Evolutionary conservation across 805 yeast species (phyloP), one percentile per base, ranked within the genome.

Genomic region (Schizosaccharomyces cryophilus): DNA sequence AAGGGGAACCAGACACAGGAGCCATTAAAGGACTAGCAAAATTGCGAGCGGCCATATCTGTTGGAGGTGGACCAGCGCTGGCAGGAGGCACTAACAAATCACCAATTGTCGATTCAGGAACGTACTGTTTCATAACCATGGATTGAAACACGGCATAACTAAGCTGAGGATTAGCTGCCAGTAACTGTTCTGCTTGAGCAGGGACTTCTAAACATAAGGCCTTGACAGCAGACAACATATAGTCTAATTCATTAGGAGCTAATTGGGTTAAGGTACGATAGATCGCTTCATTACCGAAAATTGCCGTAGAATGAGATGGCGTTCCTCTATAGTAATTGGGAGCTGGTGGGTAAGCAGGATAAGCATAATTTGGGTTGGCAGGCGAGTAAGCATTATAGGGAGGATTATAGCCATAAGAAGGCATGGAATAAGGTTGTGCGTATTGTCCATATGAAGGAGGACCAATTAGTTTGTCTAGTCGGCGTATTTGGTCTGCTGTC

Each of bases 81-180:
- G 51, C 17, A 5, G 51, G 51, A n/a, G 40, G 40, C 13, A 45
- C 26, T 24, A 45, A 24, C 51, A 45, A 45, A 24, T 45, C 51
- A 11, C 26, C 51, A 5, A 45, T 24, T 4, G 26, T 7, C 9
- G 51, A 45, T 45, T 45, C 51, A 45, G 51, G 26, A 4, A 69
- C 71, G 42, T 67, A 65, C 30, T 71, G 74, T 54, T 72, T 69
- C 63, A 70, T 72, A 64, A 83, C 68, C 64, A 87, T 71, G 1
- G 83, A 74, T 67, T 89, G 96, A 2, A 88, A 89, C 38, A 87
- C 73, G 0, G 95, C 93, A 69, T 82, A 87, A 1, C 86, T 73
- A 56, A 90, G 73, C 69, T 89, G 97, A 0, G 96, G 96, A 63
- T 82, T 81, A 64, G 79, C 79, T 31, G 76, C 76, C n/a, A 89